These are phyloP conservation scores for Isabelozyma pseudorhagii DNA, from an alignment of 805 yeast species.

Conservation along the genomic window DNA sequence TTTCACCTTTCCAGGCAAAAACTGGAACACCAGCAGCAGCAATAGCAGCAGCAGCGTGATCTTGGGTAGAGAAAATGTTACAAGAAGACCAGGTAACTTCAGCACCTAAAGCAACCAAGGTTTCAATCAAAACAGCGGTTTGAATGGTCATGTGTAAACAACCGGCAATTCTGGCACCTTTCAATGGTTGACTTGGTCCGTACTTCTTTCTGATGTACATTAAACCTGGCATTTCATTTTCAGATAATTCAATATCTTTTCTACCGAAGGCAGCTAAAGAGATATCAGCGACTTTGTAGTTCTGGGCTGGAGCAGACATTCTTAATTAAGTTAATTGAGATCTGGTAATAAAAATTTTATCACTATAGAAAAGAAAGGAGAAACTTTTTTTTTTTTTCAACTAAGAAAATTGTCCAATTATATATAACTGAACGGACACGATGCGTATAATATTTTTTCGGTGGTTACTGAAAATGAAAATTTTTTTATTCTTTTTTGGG, in stretches of 20 bases:
- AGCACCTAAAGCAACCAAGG: constrained; percentile 95
- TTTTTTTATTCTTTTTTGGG: too few species aligned
- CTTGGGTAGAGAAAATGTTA: constrained; percentile 99
- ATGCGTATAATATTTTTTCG: not conserved
- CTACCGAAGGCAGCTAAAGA: constrained; percentile 99
- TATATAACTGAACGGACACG: not conserved
- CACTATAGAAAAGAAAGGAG: not conserved
- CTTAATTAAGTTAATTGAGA: not conserved
- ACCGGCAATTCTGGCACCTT: constrained; percentile 98
- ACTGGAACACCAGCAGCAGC: constrained; percentile 99
- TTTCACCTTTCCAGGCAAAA: constrained; percentile 99
- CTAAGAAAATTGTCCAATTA: not conserved
- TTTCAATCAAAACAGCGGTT: constrained; percentile 98
- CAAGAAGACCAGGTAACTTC: constrained; percentile 99
- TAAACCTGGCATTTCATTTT: constrained; percentile 99
- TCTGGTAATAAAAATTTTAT: not conserved
- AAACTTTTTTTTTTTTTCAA: not conserved
- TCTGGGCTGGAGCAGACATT: constrained; percentile 46
- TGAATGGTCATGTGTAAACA: constrained; percentile 99
- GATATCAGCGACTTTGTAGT: constrained; percentile 96
- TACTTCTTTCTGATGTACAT: constrained; percentile 95
- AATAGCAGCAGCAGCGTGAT: constrained; percentile 99
- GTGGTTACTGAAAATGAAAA: not conserved
- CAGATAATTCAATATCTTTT: constrained; percentile 98
- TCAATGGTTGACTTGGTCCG: constrained; percentile 89